These are phyloP conservation scores for Pyricularia grisea DNA, from an alignment of 2,329 filamentous ascomycete genomes.

Conservation along the genomic window DNA sequence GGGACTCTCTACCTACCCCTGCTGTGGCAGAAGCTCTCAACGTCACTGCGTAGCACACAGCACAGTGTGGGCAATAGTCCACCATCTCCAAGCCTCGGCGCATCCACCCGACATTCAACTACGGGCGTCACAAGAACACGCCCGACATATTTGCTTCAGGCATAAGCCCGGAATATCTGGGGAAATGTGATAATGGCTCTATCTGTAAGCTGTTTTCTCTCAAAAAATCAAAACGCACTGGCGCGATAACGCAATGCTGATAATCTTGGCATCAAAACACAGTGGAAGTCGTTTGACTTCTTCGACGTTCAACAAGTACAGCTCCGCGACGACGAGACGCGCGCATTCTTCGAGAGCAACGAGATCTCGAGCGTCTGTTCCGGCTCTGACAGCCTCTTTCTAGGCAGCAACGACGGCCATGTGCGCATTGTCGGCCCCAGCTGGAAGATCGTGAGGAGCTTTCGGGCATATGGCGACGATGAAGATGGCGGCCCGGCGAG, in stretches of 20 bases:
- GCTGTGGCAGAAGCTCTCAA: constrained; percentile 1
- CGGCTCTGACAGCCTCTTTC: constrained; percentile 80
- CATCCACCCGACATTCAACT: neutral
- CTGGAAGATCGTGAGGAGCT: constrained; percentile 81
- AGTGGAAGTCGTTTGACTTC: constrained; percentile 99
- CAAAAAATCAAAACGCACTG: neutral
- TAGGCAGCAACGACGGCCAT: constrained; percentile 75
- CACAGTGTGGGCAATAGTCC: neutral
- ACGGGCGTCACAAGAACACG: neutral
- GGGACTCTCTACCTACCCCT: neutral
- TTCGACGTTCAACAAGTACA: constrained; percentile 88
- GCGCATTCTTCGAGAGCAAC: constrained; percentile 69
- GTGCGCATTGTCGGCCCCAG: constrained; percentile 80
- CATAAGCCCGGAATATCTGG: neutral
- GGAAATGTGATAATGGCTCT: constrained; percentile 22
- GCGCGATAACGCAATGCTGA: constrained; percentile 4
- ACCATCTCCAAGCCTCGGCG: neutral
- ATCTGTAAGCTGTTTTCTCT: constrained; percentile 12
- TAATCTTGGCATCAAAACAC: neutral
- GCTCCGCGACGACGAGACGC: constrained; percentile 69
- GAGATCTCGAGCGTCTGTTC: constrained; percentile 78
- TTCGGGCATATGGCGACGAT: constrained; percentile 71
- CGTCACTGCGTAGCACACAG: neutral
- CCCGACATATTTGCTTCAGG: neutral
- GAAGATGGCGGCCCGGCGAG: neutral